Percentiles rank a stretch among this genome's conserved stretches.
phyloP scores from a whole-genome alignment of 129 eudicot species.

The Smallanthus sonchifolius region DNA sequence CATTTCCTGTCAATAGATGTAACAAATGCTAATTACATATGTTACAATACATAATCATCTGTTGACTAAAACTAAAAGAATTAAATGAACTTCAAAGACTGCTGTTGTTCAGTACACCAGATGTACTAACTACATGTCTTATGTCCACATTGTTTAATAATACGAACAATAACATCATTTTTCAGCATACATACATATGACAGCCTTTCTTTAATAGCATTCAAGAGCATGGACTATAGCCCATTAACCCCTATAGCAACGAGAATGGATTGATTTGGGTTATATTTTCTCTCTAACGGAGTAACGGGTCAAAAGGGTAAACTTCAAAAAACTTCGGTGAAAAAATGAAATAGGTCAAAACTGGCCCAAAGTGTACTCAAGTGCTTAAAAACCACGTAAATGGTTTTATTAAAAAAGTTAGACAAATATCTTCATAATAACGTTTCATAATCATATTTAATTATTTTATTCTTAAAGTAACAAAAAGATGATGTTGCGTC shows the following conservation, averaged over 20 bases:
- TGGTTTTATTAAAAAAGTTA: background rate
- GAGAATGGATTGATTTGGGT: background rate
- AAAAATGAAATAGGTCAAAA: background rate
- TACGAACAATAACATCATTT: background rate
- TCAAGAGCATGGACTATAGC: background rate
- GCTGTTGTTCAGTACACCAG: conserved; percentile 4
- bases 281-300: background rate
- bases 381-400: background rate
- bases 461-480: background rate
- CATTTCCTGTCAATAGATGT: conserved; percentile 57
- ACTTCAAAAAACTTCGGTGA: background rate
- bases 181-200: background rate
- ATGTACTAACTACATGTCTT: background rate
- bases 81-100: background rate
- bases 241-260: background rate
- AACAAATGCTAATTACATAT: background rate
- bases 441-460: background rate
- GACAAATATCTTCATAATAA: background rate
- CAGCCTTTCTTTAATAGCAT: background rate
- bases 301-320: background rate
- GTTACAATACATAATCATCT: background rate
- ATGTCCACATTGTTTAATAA: background rate
- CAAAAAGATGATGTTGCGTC: background rate
- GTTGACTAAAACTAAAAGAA: background rate
- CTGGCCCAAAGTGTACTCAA: background rate